Percentiles rank a stretch among this genome's conserved stretches.
phyloP scores from a whole-genome alignment of 768 basidiomycete genomes.

The Kondoa malvinella region DNA sequence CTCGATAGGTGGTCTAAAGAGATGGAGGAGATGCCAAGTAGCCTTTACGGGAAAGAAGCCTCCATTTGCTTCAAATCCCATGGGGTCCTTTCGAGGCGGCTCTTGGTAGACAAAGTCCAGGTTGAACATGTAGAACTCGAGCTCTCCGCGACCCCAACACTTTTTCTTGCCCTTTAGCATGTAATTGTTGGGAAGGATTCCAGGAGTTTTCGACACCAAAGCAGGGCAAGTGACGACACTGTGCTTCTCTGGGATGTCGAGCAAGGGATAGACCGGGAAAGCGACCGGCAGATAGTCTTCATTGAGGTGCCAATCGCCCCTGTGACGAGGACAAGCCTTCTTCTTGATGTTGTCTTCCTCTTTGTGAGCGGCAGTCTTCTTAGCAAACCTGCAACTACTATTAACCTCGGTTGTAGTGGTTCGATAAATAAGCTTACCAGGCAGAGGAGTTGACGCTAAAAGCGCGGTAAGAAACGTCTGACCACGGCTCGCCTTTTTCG shows the following conservation, averaged over 20 bases:
- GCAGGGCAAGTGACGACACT: neutral
- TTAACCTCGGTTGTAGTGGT: neutral
- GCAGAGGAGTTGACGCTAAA: neutral
- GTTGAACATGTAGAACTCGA: neutral
- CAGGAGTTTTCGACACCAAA: neutral
- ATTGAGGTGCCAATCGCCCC: neutral
- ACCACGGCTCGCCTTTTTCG: neutral
- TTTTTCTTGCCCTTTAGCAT: neutral
- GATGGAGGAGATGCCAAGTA: neutral
- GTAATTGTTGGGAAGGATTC: neutral
- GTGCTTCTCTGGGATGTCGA: neutral
- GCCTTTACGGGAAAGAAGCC: neutral
- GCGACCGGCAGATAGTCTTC: neutral
- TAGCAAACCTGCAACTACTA: neutral
- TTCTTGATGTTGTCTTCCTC: neutral
- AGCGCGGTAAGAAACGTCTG: neutral
- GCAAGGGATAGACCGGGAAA: neutral
- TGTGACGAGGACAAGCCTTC: neutral
- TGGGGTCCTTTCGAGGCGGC: neutral
- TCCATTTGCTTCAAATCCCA: neutral
- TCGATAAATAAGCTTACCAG: neutral
- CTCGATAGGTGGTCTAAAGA: neutral
- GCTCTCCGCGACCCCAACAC: neutral
- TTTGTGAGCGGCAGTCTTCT: neutral
- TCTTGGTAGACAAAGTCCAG: neutral